Base-by-base conservation (phyloP, 2,329 filamentous ascomycete species). In the Magnaporthales sp. region DNA sequence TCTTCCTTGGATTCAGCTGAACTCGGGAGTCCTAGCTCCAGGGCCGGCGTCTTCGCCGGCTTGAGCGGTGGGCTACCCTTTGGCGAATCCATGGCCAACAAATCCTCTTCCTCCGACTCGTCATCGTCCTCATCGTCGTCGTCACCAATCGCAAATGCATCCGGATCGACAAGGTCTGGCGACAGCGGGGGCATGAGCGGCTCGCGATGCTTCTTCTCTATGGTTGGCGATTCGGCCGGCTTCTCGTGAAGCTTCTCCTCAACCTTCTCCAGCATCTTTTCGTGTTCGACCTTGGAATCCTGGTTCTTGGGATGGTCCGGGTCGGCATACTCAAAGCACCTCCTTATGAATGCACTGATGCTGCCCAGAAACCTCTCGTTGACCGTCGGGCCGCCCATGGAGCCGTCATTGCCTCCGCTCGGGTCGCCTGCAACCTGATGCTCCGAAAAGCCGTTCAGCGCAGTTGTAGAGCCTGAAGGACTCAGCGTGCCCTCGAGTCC, bases 261-360 rank as follows among this genome's bases (percentile, higher is more conserved):
- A 6, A 24, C 31, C 62, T 61, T 67, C 13, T 68, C 63, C 10
- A 24, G 32, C 13, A 62, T 60, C 10, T 68, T 64, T 0, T 62
- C 31, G 19, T 67, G 64, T 2, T 51, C 66, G n/a, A 46, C 56
- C 38, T 73, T 65, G 46, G 72, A 69, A 58, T 77, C 77, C 68
- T 87, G 83, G 69, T 88, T 84, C 74, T 84, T 83, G 1, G 90
- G 88, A 69, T 91, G 89, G 73, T 96, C 94, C 1, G 95, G 94
- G 74, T 99, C 95, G 6, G 95, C 95, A 74, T 99, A 99, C 77
- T 99, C 95, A 71, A 99, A 99, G 77, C 95, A 99, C 68, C 95
- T 86, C 70, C 93, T 86, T 68, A 98, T 99, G 75, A 99, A 99
- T 2, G 93, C 93, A 71, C 92, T 97, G 65, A 99, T 93, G 69